Base-by-base conservation (phyloP, 345 rosid genomes). In the Turritis glabra region DNA sequence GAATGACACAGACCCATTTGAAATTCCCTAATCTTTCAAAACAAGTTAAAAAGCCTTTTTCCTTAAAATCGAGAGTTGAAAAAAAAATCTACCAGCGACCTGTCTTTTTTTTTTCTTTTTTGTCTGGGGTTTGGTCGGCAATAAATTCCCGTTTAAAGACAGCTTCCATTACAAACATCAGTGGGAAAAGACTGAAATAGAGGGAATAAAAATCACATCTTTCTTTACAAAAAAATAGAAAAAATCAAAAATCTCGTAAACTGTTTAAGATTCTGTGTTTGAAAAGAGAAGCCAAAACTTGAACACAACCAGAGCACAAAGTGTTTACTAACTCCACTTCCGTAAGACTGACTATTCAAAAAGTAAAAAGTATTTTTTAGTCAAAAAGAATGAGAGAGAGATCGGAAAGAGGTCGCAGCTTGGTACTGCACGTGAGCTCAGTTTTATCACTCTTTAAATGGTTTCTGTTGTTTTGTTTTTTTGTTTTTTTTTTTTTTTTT, bases 1-100 rank as follows among this genome's bases (percentile, higher is more conserved):
- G 93, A 89, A 79, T 76, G 78, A 80, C 94, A 91, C 80, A 87
- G 81, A 69, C 97, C 97, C 97, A 91, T 76, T 68, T 33, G 43
- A 44, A 54, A 65, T 43, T 32, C 18, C 26, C 55, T 22, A 68
- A 53, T 23, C 41, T 54, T 43, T 53, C 3, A n/a, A 27, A 15
- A 53, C 57, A 53, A 25, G 58, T 53, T 25, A 6, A 14, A 6
- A 14, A 29, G 6, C 19, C 58, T 53, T 26, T 51, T 13, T 15
- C 33, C 40, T 53, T 5, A 3, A 18, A 74, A 35, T 6, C 18
- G 51, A 53, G 29, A 44, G 54, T 8, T 17, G 52, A 23, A 41
- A 14, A 41, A 5, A 41, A 48, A 68, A 68, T 60, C 64, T 41
- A 77, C 51, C 5, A 27, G 9, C 70, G 51, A 55, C 26, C 27